These are phyloP conservation scores for Ustilago vetiveriae DNA, from an alignment of 1,284 basidiomycete species.

Conservation along the genomic window DNA sequence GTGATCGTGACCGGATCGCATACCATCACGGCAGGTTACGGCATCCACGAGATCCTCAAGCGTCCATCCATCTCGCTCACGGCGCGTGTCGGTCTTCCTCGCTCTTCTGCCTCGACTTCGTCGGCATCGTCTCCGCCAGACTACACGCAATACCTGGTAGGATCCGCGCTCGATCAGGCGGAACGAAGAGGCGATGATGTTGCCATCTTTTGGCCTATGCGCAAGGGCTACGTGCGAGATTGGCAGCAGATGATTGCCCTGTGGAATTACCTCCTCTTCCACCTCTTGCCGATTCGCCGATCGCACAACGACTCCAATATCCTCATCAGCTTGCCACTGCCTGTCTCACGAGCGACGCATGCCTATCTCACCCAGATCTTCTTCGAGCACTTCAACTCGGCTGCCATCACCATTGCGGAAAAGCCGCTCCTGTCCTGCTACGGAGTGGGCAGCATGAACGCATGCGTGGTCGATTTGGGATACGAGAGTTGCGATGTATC, in stretches of 20 bases:
- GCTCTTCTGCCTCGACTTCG: constrained; percentile 25
- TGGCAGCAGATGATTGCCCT: constrained; percentile 92
- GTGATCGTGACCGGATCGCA: constrained; percentile 82
- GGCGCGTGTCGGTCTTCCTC: constrained; percentile 35
- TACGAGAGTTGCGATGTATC: constrained; percentile 79
- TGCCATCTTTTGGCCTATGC: constrained; percentile 84
- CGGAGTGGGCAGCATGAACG: constrained; percentile 80
- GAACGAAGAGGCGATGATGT: constrained; percentile 78
- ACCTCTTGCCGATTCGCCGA: constrained; percentile 78
- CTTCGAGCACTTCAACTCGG: constrained; percentile 94
- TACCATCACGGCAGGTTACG: constrained; percentile 78
- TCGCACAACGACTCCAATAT: constrained; percentile 87
- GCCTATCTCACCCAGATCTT: constrained; percentile 85
- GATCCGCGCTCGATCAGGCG: constrained; percentile 81
- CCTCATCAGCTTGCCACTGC: constrained; percentile 77
- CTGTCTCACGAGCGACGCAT: constrained; percentile 77
- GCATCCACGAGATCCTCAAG: constrained; percentile 81
- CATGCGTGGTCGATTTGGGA: constrained; percentile 86
- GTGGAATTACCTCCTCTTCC: constrained; percentile 86
- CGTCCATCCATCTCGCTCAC: constrained; percentile 74
- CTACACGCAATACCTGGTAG: constrained; percentile 78
- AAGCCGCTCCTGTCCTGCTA: constrained; percentile 85
- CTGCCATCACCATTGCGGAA: constrained; percentile 83
- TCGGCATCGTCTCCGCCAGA: constrained; percentile 23
- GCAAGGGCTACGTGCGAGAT: constrained; percentile 78